phyloP scores from a whole-genome alignment of 1,284 basidiomycete species.

The Singerocomus rubriflavus region DNA sequence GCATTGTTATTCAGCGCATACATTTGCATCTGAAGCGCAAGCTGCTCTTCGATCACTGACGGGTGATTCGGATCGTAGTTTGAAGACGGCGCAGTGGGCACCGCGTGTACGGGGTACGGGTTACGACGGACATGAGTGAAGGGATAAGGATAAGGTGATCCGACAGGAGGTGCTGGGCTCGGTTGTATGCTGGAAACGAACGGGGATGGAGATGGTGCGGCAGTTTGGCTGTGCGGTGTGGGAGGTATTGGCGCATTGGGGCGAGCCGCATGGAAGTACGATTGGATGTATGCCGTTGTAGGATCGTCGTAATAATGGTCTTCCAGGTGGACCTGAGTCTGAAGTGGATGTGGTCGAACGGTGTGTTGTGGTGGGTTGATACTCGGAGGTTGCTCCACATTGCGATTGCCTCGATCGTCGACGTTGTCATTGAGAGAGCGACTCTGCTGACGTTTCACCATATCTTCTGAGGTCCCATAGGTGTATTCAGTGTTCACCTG shows the following conservation, averaged over 20 bases:
- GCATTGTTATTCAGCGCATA: conserved; percentile 70
- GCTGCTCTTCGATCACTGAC: conserved; percentile 58
- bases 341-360: conserved; percentile 25
- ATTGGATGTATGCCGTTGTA: conserved; percentile 53
- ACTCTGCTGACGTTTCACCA: conserved; percentile 19
- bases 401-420: conserved; percentile 20
- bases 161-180: conserved; percentile 51
- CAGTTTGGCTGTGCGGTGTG: conserved; percentile 69
- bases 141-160: conserved; percentile 74
- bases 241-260: conserved; percentile 73
- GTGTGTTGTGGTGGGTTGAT: conserved; percentile 11
- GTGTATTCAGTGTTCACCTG: conserved; percentile 18
- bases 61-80: conserved; percentile 50
- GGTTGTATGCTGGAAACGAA: conserved; percentile 45
- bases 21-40: conserved; percentile 70
- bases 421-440: conserved; percentile 18
- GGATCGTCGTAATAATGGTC: conserved; percentile 49
- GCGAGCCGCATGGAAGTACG: conserved; percentile 54
- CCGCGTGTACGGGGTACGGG: conserved; percentile 35
- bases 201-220: conserved; percentile 67
- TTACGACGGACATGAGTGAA: conserved; percentile 67
- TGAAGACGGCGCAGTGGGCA: conserved; percentile 42
- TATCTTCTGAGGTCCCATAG: conserved; percentile 11
- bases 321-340: conserved; percentile 27
- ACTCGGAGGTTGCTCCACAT: conserved; percentile 16